Evolutionary conservation across 2,329 filamentous ascomycete genomes (phyloP).

Genomic region (Ploettnerulaceae sp.): DNA sequence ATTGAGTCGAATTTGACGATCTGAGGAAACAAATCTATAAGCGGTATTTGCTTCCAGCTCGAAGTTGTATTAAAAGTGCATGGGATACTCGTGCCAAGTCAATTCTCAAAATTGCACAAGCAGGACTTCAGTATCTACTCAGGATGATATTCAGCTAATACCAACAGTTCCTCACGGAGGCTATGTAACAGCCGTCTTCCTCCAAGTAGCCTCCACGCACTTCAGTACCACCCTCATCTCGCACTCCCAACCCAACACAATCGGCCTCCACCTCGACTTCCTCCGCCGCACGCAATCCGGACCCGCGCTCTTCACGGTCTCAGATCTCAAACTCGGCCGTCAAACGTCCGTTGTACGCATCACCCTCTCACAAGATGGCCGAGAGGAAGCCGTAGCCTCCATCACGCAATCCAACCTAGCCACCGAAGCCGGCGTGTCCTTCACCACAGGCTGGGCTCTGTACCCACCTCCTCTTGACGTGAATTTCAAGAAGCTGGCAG

Average conservation of each 20-base stretch:
- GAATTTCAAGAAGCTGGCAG: constrained; percentile 38
- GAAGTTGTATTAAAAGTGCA: too few relatives aligned
- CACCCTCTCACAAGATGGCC: constrained; percentile 49
- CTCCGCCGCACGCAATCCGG: constrained; percentile 58
- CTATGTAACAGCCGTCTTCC: constrained; percentile 59
- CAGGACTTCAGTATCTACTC: neutral
- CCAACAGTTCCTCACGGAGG: constrained; percentile 63
- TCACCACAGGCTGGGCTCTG: constrained; percentile 49
- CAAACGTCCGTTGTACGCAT: constrained; percentile 61
- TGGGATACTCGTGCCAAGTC: too few relatives aligned
- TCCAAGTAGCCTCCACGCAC: constrained; percentile 54
- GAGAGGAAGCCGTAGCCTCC: constrained; percentile 60
- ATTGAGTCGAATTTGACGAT: too few relatives aligned
- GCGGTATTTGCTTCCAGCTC: too few relatives aligned
- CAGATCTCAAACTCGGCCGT: constrained; percentile 59
- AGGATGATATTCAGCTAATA: constrained; percentile 1
- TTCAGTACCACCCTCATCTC: constrained; percentile 52
- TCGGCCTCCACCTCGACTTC: constrained; percentile 61
- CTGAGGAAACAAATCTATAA: too few relatives aligned
- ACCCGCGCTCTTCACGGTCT: constrained; percentile 50
- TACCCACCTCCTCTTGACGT: constrained; percentile 35
- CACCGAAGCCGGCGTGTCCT: constrained; percentile 53
- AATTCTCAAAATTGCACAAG: neutral
- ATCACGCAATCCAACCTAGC: constrained; percentile 59
- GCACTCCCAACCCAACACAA: constrained; percentile 57